Conservation (phyloP, 1,139 yeast species). For the Yarrowia galli region DNA sequence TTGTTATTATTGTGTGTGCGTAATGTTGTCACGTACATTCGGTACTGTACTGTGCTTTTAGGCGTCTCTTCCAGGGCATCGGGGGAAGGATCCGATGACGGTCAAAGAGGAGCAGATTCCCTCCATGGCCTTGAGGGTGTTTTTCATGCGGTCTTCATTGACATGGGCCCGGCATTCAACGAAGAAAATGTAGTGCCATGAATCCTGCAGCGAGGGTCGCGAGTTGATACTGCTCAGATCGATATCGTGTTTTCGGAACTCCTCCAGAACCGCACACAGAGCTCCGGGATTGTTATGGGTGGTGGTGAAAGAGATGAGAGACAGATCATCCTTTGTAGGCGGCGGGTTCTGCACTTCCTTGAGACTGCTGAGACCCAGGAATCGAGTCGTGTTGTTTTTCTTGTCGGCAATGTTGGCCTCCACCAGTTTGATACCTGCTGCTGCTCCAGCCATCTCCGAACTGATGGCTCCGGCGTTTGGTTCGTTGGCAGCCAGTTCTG, state of each 20-base stretch:
- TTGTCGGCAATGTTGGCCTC: slow-evolving; percentile 70
- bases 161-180: slow-evolving; percentile 62
- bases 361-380: slow-evolving; percentile 65
- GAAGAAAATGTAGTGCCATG: slow-evolving; percentile 88
- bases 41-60: not conserved
- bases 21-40: not conserved
- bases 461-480: slow-evolving; percentile 63
- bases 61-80: slow-evolving; percentile 10
- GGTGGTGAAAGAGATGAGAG: slow-evolving; percentile 71
- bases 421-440: slow-evolving; percentile 67
- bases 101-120: slow-evolving; percentile 32
- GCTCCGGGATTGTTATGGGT: slow-evolving; percentile 78
- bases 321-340: slow-evolving; percentile 49
- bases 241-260: slow-evolving; percentile 64
- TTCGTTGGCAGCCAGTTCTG: slow-evolving; percentile 60
- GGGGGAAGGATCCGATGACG: slow-evolving; percentile 37
- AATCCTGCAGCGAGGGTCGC: slow-evolving; percentile 62
- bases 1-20: slow-evolving; percentile 12
- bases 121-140: slow-evolving; percentile 43
- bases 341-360: slow-evolving; percentile 36
- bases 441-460: slow-evolving; percentile 66
- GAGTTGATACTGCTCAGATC: slow-evolving; percentile 77
- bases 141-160: slow-evolving; percentile 41
- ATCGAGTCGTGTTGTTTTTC: slow-evolving; percentile 81
- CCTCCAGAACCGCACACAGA: slow-evolving; percentile 68